Evolutionary conservation across 1,139 yeast species (phyloP).

Genomic region (Debaryomyces psychrophilus): DNA sequence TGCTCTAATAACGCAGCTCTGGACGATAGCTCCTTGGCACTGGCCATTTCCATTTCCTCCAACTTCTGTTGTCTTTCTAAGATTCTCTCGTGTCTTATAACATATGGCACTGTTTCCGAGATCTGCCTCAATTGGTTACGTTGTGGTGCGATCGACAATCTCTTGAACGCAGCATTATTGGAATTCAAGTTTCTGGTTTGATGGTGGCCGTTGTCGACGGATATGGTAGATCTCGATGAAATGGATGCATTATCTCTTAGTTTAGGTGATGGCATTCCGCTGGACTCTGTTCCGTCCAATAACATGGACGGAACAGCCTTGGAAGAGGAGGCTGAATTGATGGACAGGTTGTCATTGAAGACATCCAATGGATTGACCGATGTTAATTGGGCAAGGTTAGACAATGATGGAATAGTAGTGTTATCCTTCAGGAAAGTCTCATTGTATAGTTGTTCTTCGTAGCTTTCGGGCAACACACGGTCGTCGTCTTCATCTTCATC

Average conservation of each 20-base stretch:
- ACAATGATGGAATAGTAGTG: conserved; percentile 58
- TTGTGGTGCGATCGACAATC: conserved; percentile 62
- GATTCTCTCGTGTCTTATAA: conserved; percentile 73
- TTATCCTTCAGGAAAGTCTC: conserved; percentile 10
- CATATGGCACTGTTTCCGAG: conserved; percentile 81
- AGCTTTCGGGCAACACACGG: conserved; percentile 36
- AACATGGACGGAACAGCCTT: conserved; percentile 39
- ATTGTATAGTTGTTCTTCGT: conserved; percentile 22
- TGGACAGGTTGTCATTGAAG: conserved; percentile 24
- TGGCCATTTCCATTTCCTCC: conserved; percentile 76
- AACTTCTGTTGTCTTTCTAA: conserved; percentile 75
- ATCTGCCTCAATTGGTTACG: conserved; percentile 72
- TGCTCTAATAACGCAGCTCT: conserved; percentile 77
- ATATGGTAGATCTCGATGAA: conserved; percentile 37
- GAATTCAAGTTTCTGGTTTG: conserved; percentile 41
- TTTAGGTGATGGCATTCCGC: conserved; percentile 33
- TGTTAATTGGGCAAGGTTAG: conserved; percentile 65
- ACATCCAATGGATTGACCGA: conserved; percentile 20
- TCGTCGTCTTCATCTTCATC: conserved; percentile 32
- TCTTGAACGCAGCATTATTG: conserved; percentile 53
- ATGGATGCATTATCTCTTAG: conserved; percentile 32
- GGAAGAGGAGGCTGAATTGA: conserved; percentile 27
- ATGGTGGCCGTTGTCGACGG: conserved; percentile 27
- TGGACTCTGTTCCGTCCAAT: conserved; percentile 33
- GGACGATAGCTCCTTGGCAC: conserved; percentile 70